These are phyloP conservation scores for Moringa oleifera DNA, from an alignment of 345 rosid species.

Conservation along the genomic window DNA sequence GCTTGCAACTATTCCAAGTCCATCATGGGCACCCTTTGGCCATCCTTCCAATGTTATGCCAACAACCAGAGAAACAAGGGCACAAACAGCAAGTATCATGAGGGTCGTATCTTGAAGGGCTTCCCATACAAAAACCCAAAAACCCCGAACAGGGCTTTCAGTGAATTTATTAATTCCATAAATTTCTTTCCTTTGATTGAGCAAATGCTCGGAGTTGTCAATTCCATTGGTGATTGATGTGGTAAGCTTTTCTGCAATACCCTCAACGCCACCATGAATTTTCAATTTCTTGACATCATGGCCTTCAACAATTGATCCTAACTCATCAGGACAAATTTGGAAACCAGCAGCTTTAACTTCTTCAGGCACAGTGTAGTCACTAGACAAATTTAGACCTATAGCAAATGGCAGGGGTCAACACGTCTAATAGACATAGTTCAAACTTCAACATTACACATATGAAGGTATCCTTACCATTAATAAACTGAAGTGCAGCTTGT, in stretches of 20 bases:
- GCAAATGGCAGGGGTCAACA: conserved; percentile 23
- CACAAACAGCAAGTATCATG: conserved; percentile 60
- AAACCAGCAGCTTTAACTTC: conserved; percentile 75
- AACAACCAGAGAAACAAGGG: conserved; percentile 54
- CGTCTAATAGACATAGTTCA: neutral
- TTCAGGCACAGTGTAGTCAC: conserved; percentile 69
- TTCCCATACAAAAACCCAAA: conserved; percentile 75
- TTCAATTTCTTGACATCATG: conserved; percentile 73
- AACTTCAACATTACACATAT: neutral
- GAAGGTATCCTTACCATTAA: conserved; percentile 47
- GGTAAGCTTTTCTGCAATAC: conserved; percentile 54
- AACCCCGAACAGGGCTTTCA: conserved; percentile 69
- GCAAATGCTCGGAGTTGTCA: conserved; percentile 35
- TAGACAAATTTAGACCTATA: conserved; percentile 53
- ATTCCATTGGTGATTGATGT: conserved; percentile 61
- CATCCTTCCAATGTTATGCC: conserved; percentile 72
- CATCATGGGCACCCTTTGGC: conserved; percentile 76
- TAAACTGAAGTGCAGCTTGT: conserved; percentile 89
- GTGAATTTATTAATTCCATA: conserved; percentile 81
- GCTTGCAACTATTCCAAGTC: conserved; percentile 65
- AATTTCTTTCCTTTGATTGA: conserved; percentile 43
- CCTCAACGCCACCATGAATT: conserved; percentile 69
- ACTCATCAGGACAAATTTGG: conserved; percentile 80
- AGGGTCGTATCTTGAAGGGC: conserved; percentile 66
- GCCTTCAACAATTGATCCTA: conserved; percentile 81